These are phyloP conservation scores for Immersiella caudata DNA, from an alignment of 495 filamentous ascomycete species.

Conservation along the genomic window DNA sequence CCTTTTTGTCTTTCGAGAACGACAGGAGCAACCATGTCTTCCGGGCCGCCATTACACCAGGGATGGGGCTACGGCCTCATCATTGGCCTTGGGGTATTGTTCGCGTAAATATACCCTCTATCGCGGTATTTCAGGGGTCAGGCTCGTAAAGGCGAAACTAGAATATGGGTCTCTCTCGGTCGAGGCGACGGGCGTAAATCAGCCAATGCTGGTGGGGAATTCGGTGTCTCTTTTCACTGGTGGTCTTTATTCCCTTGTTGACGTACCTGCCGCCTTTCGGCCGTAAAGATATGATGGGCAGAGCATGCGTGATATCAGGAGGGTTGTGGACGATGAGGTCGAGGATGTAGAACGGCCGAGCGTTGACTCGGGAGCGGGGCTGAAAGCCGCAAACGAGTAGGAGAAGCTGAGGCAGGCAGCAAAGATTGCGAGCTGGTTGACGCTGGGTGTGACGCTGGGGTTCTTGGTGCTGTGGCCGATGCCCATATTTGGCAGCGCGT, in stretches of 20 bases:
- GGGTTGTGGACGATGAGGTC: constrained; percentile 13
- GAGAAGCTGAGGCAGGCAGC: constrained; percentile 16
- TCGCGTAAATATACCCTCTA: neutral
- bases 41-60: neutral
- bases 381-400: neutral
- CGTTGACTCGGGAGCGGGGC: neutral
- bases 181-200: constrained; percentile 65
- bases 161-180: constrained; percentile 63
- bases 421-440: constrained; percentile 19
- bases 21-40: neutral
- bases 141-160: constrained; percentile 70
- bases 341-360: constrained; percentile 2
- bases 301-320: constrained; percentile 13
- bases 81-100: constrained; percentile 12
- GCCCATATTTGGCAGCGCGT: constrained; percentile 20
- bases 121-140: constrained; percentile 65
- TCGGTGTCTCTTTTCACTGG: constrained; percentile 67
- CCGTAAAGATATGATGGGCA: constrained; percentile 16
- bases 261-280: constrained; percentile 18
- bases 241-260: constrained; percentile 54
- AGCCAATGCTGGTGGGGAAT: constrained; percentile 83
- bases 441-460: neutral
- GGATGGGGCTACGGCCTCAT: constrained; percentile 22
- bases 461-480: constrained; percentile 18
- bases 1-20: no score